Evolutionary conservation across 2,329 filamentous ascomycete species (phyloP).

Genomic region (Microthyrium microscopicum): DNA sequence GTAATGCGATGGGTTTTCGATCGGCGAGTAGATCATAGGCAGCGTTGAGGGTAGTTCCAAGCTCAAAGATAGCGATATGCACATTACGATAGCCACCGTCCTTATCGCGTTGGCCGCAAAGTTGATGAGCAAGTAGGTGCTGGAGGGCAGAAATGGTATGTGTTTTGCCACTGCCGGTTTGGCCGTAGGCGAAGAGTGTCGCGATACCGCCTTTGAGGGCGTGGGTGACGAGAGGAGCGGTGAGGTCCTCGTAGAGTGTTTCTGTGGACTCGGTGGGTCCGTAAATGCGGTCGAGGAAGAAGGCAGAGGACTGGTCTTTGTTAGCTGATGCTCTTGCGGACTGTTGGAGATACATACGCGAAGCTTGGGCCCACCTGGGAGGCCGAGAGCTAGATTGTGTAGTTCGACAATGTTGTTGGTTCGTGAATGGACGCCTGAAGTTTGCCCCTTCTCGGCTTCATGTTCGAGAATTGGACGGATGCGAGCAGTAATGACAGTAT

Average conservation of each 20-base stretch:
- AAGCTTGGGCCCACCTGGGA: no score
- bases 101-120: conserved; percentile 71
- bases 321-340: no score
- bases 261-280: conserved; percentile 15
- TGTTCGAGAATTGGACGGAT: no score
- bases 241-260: conserved; percentile 25
- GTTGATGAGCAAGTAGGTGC: conserved; percentile 93
- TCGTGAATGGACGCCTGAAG: no score
- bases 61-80: conserved; percentile 23
- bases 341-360: no score
- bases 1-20: conserved; percentile 25
- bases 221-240: conserved; percentile 28
- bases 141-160: conserved; percentile 91
- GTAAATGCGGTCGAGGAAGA: not conserved
- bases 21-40: conserved; percentile 48
- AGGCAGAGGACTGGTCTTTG: not conserved
- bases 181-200: conserved; percentile 56
- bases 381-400: no score
- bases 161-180: conserved; percentile 94
- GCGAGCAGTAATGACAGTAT: no score
- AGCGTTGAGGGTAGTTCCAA: conserved; percentile 73
- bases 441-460: no score
- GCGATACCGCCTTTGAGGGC: conserved; percentile 30
- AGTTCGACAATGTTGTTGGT: no score
- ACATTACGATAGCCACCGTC: conserved; percentile 54